Base-by-base conservation (phyloP, 306 rosid genomes). In the Carpinus viminea region DNA sequence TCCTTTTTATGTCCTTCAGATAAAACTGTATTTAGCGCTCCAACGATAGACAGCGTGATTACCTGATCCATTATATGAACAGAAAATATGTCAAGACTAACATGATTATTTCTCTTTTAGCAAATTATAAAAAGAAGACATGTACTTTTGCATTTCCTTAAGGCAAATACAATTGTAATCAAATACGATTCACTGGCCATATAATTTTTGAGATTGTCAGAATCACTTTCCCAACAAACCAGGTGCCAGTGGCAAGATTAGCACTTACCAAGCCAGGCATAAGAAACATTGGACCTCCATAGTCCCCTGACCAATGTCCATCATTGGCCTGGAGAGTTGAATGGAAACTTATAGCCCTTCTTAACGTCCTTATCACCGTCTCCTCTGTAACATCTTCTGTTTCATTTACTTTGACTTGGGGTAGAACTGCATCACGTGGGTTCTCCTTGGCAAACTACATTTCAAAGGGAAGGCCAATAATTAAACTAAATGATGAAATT, bases 261-360 rank as follows among this genome's bases (percentile, higher is more conserved):
- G 15, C 52, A 81, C 82, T 81, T 79, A 93, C 98, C 91, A 93
- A 83, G 70, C 98, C 98, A 70, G 98, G 98, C 85, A 91, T 7
- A 60, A 93, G 95, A 90, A 93, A 93, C 98, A 93, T 93, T 12
- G 98, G 98, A 68, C 98, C 98, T 46, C 92, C 98, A 85, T 93
- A 93, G 86, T 93, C 98, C 53, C 98, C 98, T 0, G 98, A 82
- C 98, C 98, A 93, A 79, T 93, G 98, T 76, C 98, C 98, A 80
- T 93, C 94, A 12, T 77, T 81, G 79, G 90, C 80, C 83, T 93
- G 98, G 31, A 93, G 51, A 26, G 92, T 84, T 60, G 98, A 91
- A 75, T 93, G 68, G 80, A 87, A 93, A 87, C 24, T 78, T 50
- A 93, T 11, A n/a, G 91, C 97, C 75, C 98, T 87, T 87, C 47